Evolutionary conservation across 495 filamentous ascomycete species (phyloP), one percentile per base, ranked within the genome.

Genomic region (Parathielavia appendiculata): DNA sequence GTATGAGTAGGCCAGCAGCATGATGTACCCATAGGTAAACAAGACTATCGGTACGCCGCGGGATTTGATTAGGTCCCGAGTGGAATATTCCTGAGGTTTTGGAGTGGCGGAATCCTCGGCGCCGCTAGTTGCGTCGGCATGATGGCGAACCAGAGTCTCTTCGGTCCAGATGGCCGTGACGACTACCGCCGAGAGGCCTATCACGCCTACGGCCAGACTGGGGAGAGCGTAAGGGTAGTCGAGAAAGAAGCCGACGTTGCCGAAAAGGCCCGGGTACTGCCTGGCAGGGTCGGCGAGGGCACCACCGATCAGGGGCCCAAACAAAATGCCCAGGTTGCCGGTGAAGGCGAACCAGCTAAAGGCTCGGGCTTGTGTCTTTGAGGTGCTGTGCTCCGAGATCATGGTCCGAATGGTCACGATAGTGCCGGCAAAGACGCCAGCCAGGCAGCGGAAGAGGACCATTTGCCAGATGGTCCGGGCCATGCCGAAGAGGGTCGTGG

Each of bases 271-370:
- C 1, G 81, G 79, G 51, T 80, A 87, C 63, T 84, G 80, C 8
- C 69, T 60, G 8, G 76, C 82, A 11, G 87, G 86, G 48, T 81
- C 76, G n/a, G 81, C 81, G 12, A 90, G 73, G 7, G 72, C 73
- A 50, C 86, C 86, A 50, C 83, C 86, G 47, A 90, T 65, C 3
- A 89, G 50, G 19, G 86, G 85, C 0, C 87, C 87, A 5, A 87
- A 38, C 61, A 87, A 81, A 23, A 89, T 81, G n/a, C 87, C 87
- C 19, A 89, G 2, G 62, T 89, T 88, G 23, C 83, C 79, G 5
- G 74, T 72, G 60, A 90, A 87, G 19, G 85, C 83, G 63, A 89
- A 90, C 75, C 81, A 86, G 63, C 83, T 83, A 67, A 90, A 90
- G 12, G 85, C 83, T 23, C 77, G 69, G 1, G 86, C 87, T 67